Conservation (phyloP, 305 asterid genomes). For the Withania somnifera region DNA sequence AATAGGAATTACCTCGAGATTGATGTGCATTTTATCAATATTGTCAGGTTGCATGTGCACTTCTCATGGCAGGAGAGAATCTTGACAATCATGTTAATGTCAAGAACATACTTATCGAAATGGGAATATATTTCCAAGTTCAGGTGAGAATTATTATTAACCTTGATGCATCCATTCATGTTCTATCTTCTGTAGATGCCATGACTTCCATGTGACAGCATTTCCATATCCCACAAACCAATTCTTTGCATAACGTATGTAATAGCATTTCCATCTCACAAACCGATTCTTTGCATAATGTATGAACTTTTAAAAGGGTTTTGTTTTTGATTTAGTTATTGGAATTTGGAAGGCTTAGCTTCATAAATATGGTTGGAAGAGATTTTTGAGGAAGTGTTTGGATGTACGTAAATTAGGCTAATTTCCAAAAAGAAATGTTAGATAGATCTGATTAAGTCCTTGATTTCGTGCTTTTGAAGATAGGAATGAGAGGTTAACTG, state of each 20-base stretch:
- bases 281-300: not conserved
- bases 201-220: not conserved
- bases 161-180: not conserved
- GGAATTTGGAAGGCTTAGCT: not conserved
- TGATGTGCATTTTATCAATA: not conserved
- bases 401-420: not conserved
- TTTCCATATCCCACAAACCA: not conserved
- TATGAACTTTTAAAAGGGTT: not conserved
- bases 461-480: not conserved
- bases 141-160: constrained; percentile 29
- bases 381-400: not conserved
- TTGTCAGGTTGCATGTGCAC: constrained; percentile 38
- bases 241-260: not conserved
- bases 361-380: not conserved
- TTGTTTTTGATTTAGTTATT: not conserved
- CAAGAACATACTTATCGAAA: constrained; percentile 27
- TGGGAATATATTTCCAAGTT: constrained; percentile 45
- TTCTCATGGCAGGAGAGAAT: constrained; percentile 30
- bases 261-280: not conserved
- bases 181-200: not conserved
- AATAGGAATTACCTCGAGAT: not conserved
- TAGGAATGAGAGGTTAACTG: not conserved
- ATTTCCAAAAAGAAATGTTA: not conserved
- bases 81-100: constrained; percentile 27
- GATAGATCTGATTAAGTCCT: not conserved